phyloP scores from a whole-genome alignment of 345 rosid species.

The Anastatica hierochuntica region DNA sequence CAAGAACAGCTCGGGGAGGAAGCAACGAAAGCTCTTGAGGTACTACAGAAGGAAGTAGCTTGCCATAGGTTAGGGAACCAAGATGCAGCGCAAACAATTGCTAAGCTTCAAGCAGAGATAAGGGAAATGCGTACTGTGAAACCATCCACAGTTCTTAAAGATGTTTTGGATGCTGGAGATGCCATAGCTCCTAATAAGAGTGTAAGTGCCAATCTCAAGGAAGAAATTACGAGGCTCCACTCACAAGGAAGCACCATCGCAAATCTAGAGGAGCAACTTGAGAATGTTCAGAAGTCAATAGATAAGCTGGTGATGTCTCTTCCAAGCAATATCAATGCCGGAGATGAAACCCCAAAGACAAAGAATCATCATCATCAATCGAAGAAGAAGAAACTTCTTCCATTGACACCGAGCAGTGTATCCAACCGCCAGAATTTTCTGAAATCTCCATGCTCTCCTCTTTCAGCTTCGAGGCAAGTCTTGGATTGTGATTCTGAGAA shows the following conservation, averaged over 20 bases:
- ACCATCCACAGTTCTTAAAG: constrained; percentile 35
- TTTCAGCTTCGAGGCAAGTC: constrained; percentile 67
- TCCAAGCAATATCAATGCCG: constrained; percentile 49
- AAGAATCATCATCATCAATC: constrained; percentile 55
- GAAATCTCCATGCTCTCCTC: constrained; percentile 88
- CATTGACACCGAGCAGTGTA: constrained; percentile 65
- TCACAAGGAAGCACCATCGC: constrained; percentile 95
- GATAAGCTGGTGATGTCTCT: constrained; percentile 96
- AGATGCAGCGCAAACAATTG: constrained; percentile 99
- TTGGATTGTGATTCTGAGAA: constrained; percentile 70
- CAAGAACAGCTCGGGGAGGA: constrained; percentile 97
- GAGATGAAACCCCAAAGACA: constrained; percentile 50
- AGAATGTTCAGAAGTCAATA: constrained; percentile 92
- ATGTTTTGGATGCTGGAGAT: constrained; percentile 41
- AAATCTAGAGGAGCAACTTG: constrained; percentile 87
- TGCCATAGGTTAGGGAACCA: constrained; percentile 96
- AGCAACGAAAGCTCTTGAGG: constrained; percentile 92
- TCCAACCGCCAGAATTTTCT: constrained; percentile 60
- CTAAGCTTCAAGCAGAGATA: constrained; percentile 94
- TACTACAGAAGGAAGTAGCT: constrained; percentile 93
- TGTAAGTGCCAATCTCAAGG: constrained; percentile 89
- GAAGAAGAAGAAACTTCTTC: constrained; percentile 78
- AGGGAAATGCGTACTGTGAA: constrained; percentile 74
- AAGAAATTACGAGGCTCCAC: constrained; percentile 97
- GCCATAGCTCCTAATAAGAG: constrained; percentile 62